Conservation (phyloP, 169 alveolate species). For the Theileria annulata region DNA sequence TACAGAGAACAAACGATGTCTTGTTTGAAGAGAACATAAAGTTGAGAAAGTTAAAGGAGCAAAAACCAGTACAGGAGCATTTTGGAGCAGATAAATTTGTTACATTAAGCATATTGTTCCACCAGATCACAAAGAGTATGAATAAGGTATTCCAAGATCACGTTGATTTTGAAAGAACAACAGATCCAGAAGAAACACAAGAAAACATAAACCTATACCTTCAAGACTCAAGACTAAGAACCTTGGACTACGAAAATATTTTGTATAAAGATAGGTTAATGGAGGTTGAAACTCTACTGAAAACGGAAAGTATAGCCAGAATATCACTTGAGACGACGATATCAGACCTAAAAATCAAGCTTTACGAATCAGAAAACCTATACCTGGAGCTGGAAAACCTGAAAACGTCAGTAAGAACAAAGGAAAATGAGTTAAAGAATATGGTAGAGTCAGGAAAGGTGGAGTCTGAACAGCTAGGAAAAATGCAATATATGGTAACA, state of each 20-base stretch:
- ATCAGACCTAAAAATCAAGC: conserved; percentile 38
- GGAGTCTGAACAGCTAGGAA: conserved; percentile 49
- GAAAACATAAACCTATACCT: conserved; percentile 1
- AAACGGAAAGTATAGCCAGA: conserved; percentile 28
- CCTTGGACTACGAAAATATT: conserved; percentile 47
- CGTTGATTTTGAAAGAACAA: not conserved
- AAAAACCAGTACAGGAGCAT: not conserved
- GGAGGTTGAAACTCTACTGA: conserved; percentile 11
- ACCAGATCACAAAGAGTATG: conserved; percentile 17
- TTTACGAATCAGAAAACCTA: conserved; percentile 40
- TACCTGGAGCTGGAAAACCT: conserved; percentile 43
- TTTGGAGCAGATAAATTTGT: conserved; percentile 25
- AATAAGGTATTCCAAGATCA: conserved; percentile 16
- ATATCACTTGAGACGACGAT: conserved; percentile 30
- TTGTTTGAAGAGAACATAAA: conserved; percentile 12
- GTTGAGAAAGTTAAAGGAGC: not conserved
- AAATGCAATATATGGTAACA: conserved; percentile 45
- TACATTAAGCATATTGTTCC: conserved; percentile 14
- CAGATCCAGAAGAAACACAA: not conserved
- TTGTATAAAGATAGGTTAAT: conserved; percentile 28
- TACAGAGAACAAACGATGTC: not conserved
- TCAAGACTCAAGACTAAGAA: not conserved
- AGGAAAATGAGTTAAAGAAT: conserved; percentile 37
- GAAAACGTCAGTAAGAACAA: conserved; percentile 13
- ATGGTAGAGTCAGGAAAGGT: conserved; percentile 26